Evolutionary conservation across 257 asterid species (phyloP).

Genomic region (Leptodermis oblonga): DNA sequence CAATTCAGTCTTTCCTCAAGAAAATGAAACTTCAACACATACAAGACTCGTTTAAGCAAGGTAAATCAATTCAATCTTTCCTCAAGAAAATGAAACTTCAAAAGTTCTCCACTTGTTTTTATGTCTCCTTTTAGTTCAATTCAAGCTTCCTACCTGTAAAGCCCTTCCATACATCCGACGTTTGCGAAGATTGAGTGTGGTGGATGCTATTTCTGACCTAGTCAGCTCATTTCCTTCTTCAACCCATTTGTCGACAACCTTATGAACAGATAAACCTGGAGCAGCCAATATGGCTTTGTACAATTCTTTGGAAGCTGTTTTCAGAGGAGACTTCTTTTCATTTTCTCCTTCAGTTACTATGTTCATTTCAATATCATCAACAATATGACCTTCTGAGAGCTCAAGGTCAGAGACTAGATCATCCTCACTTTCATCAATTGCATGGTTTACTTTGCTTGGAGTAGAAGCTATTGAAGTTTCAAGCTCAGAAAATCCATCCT

Average conservation of each 20-base stretch:
- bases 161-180: conserved; percentile 50
- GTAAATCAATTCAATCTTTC: background rate
- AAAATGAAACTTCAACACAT: too few species aligned
- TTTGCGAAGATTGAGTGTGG: conserved; percentile 47
- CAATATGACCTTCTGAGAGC: conserved; percentile 38
- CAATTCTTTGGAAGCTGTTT: conserved; percentile 27
- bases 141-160: conserved; percentile 49
- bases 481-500: conserved; percentile 43
- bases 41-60: too few species aligned
- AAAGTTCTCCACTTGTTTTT: background rate
- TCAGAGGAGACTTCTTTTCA: conserved; percentile 21
- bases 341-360: conserved; percentile 29
- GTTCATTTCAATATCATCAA: conserved; percentile 20
- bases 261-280: conserved; percentile 30
- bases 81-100: background rate
- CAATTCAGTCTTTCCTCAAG: too few species aligned
- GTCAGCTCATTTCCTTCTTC: conserved; percentile 62
- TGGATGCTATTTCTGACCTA: conserved; percentile 23
- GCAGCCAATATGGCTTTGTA: conserved; percentile 45
- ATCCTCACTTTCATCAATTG: conserved; percentile 30
- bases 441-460: conserved; percentile 16
- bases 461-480: conserved; percentile 30
- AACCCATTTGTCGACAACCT: conserved; percentile 53
- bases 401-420: conserved; percentile 40
- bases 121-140: background rate